Evolutionary conservation across 768 basidiomycete genomes (phyloP).

Genomic region (Leccinum uliginosum): DNA sequence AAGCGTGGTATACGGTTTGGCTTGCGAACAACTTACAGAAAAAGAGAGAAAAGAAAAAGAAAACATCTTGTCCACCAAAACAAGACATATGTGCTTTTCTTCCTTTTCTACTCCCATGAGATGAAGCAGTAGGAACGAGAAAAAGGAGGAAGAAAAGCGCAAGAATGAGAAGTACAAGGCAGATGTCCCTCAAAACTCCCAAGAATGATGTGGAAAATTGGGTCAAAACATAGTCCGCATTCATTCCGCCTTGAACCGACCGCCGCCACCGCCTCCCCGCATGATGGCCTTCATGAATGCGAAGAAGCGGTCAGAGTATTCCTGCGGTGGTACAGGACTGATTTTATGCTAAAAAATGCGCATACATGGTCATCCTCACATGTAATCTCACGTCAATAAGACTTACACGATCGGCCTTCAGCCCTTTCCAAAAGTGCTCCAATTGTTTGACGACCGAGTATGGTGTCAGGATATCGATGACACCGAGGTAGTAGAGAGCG

Average conservation of each 20-base stretch:
- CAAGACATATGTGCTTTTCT: background rate
- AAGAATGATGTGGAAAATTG: background rate
- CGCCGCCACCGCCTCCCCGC: slow-evolving; percentile 71
- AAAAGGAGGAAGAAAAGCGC: background rate
- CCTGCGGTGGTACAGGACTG: slow-evolving; percentile 82
- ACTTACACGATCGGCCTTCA: slow-evolving; percentile 80
- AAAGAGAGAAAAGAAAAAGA: background rate
- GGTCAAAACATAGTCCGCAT: background rate
- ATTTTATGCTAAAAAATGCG: slow-evolving; percentile 72
- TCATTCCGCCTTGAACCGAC: slow-evolving; percentile 44
- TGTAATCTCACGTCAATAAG: background rate
- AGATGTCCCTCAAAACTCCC: slow-evolving; percentile 5
- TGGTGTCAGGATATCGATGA: slow-evolving; percentile 96
- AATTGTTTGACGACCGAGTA: slow-evolving; percentile 71
- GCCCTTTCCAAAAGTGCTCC: slow-evolving; percentile 91
- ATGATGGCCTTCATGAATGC: slow-evolving; percentile 81
- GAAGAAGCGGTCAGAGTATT: slow-evolving; percentile 90
- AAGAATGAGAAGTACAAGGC: slow-evolving; percentile 5
- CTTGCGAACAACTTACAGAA: slow-evolving; percentile 9
- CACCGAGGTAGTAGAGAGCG: slow-evolving; percentile 88
- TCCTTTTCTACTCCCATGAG: slow-evolving; percentile 1
- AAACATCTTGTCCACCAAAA: slow-evolving; percentile 5
- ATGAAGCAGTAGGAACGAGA: slow-evolving; percentile 11
- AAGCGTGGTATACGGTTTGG: slow-evolving; percentile 15
- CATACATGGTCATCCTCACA: slow-evolving; percentile 1